Base-by-base conservation (phyloP, 2,329 filamentous ascomycete genomes). In the Acephala macrosclerotiorum region DNA sequence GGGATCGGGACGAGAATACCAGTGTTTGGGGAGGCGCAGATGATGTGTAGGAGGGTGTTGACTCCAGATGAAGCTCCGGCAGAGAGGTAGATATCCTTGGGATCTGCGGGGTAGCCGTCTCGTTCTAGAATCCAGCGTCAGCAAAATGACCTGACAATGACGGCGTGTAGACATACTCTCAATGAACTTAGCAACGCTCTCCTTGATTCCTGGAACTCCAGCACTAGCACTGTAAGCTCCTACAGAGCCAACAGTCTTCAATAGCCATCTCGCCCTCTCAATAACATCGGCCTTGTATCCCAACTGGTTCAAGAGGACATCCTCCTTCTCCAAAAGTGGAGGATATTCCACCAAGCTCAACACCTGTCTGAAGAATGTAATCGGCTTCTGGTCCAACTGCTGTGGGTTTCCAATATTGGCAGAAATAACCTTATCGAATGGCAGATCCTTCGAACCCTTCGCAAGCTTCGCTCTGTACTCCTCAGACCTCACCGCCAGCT, bases 391-490 rank as follows among this genome's bases (percentile, higher is more conserved):
- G 82, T 97, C 96, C 69, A 99, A 89, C 82, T 99, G 96, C 81
- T 99, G 96, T 3, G 96, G 96, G 84, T 99, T 99, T 77, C 96
- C 96, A 76, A 99, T 99, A 83, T 99, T 99, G 81, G 96, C 96
- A 69, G 92, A 94, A 82, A 99, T 95, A 80, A 99, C 90, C 66
- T 93, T 87, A 74, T 92, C 85, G 80, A 99, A 99, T 58, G 96
- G 95, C 59, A 98, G 85, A 65, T 71, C 68, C 2, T 66, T 68
- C 75, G 79, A 72, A 73, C 86, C 87, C 69, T 87, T 85, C 70
- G 83, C 82, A 67, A 97, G 84, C 75, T 87, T 85, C 61, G 90
- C 90, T 67, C 95, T 91, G 82, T 95, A 97, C 80, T 93, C 87
- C 82, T 99, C 96, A 16, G 94, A 96, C 82, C 92, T 93, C 78